Evolutionary conservation across 345 rosid genomes (phyloP), one percentile per base, ranked within the genome.

Genomic region (Acer saccharum): DNA sequence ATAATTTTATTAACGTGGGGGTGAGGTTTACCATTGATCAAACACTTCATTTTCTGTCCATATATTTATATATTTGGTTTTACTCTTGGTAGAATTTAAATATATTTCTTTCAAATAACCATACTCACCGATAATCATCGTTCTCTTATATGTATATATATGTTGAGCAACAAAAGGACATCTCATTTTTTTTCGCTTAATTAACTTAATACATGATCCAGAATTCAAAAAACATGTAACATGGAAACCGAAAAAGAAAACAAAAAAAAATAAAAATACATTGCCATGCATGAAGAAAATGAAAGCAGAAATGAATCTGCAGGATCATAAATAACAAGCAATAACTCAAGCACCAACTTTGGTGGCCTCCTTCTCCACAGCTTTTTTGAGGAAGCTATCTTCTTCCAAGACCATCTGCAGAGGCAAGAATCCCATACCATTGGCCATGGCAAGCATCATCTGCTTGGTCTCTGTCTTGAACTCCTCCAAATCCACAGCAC

Each of bases 381-480:
- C 92, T 25, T 83, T 84, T 80, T 61, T 84, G 81, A 89, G 41
- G 63, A 87, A 66, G 69, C 89, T 79, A 29, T 85, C 89, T 67
- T 86, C 82, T 79, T 89, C 91, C 10, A 85, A 81, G 46, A 77
- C 83, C 90, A 87, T 89, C 63, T 84, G 87, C 41, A 84, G 72
- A 2, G 94, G 86, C 83, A 85, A 74, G 81, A 86, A 86, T 11
- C 90, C 88, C 52, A 89, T 50, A 17, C 86, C 92, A 18, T 57
- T 78, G 10, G 90, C 89, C 86, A 87, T 83, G 17, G 88, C 88
- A 14, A 85, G 76, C 90, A 84, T 76, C 83, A 86, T 86, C 32
- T 70, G 64, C 81, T 80, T 82, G 4, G 81, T 87, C 85, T 87
- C 88, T 9, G 76, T 69, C 86, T 72, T 84, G 74, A 84, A 86